Evolutionary conservation across 257 asterid genomes (phyloP), one percentile per base, ranked within the genome.

Genomic region (Nicotiana otophora): DNA sequence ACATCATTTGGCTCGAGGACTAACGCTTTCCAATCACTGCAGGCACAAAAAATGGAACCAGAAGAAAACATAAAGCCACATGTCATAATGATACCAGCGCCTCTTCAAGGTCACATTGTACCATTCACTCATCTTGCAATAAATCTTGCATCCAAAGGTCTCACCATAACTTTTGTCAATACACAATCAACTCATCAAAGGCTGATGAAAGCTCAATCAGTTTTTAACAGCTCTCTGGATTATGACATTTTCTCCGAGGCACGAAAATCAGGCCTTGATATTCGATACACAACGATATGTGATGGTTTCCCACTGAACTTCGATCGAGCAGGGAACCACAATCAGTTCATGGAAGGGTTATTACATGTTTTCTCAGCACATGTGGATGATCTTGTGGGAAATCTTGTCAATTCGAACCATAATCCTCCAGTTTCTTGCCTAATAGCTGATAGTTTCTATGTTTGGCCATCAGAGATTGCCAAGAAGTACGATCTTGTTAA

Each of bases 301-400:
- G 97, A 93, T 42, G 97, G 97, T 1, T 81, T 93, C 15, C 96
- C 93, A 0, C 14, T 84, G 6, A 87, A 79, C 0, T 88, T 84
- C 63, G 88, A 92, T 8, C 84, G 93, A 17, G 5, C 74, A 9
- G 30, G 74, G 6, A 80, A 90, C 74, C 80, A 82, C 17, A 72
- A 83, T 66, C 51, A 53, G 48, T 79, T 55, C 54, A 34, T 88
- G 80, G 84, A 82, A 63, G 57, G 64, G 15, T 57, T 85, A 14
- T 5, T 69, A 19, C 60, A 54, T 15, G 84, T n/a, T n/a, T 86
- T 90, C 77, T 88, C 93, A 0, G 82, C 82, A 36, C 80, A 30
- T 31, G 92, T 90, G 1, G 97, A 91, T 42, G 87, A 87, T 20
- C 83, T 90, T 0, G 82, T 92, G 0, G 85, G 85, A 5, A 83